Conservation (phyloP, 441 rosid genomes). For the Biscutella laevigata region DNA sequence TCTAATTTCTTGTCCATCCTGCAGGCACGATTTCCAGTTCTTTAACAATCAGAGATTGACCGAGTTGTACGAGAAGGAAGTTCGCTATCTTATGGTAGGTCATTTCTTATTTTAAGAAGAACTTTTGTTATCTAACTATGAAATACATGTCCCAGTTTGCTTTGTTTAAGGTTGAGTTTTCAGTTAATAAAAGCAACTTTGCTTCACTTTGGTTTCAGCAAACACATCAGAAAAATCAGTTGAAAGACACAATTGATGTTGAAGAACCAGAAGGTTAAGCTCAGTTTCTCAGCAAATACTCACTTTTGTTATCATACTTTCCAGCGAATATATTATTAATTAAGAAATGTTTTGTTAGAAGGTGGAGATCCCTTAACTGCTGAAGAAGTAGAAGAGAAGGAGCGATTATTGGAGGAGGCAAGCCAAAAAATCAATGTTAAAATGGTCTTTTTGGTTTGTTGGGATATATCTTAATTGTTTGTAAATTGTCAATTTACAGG, state of each 20-base stretch:
- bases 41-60: constrained; percentile 91
- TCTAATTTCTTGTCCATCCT: constrained; percentile 11
- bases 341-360: constrained; percentile 32
- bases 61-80: constrained; percentile 96
- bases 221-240: constrained; percentile 89
- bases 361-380: constrained; percentile 92
- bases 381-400: constrained; percentile 97
- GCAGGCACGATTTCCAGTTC: constrained; percentile 96
- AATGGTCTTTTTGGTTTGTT: not conserved
- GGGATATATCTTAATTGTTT: constrained; percentile 6
- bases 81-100: constrained; percentile 93
- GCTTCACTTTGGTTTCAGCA: constrained; percentile 44
- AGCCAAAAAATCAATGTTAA: constrained; percentile 12
- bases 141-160: not conserved
- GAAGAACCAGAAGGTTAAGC: constrained; percentile 96
- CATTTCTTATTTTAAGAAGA: too few relatives aligned
- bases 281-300: not conserved
- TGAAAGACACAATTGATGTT: constrained; percentile 85
- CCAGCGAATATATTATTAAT: constrained; percentile 18
- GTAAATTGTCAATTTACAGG: constrained; percentile 38
- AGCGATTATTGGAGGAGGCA: constrained; percentile 81
- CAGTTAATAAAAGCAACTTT: not conserved
- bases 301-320: constrained; percentile 8
- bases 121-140: not conserved
- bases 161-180: not conserved